These are phyloP conservation scores for Selaginella tamariscina DNA, from an alignment of 75 land plant genomes.

Conservation along the genomic window DNA sequence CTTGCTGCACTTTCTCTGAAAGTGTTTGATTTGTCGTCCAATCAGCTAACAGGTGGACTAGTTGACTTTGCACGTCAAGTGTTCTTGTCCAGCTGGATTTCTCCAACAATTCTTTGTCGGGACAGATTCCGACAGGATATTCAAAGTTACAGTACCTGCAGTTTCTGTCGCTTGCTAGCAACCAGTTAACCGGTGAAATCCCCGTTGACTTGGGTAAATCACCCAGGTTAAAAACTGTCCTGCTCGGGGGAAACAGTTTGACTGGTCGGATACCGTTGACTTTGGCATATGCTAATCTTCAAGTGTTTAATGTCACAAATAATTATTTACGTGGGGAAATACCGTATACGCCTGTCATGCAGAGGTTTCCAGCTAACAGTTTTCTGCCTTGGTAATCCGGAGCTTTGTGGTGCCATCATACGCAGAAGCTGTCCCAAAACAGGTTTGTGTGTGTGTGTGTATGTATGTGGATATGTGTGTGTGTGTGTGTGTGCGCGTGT, in stretches of 20 bases:
- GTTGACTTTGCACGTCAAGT: neutral
- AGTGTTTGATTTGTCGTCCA: neutral
- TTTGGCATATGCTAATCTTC: neutral
- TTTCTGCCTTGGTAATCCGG: neutral
- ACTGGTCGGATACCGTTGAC: slow-evolving; percentile 46
- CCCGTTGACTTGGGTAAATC: slow-evolving; percentile 42
- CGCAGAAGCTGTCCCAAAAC: neutral
- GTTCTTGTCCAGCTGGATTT: slow-evolving; percentile 47
- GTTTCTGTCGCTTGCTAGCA: slow-evolving; percentile 15
- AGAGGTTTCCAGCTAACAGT: neutral
- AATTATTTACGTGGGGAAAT: neutral
- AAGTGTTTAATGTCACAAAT: neutral
- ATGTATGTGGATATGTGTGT: too few relatives aligned
- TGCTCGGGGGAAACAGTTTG: slow-evolving; percentile 38
- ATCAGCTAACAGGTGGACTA: neutral
- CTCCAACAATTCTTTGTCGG: slow-evolving; percentile 37
- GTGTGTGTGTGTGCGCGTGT: too few relatives aligned
- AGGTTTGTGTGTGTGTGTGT: too few relatives aligned
- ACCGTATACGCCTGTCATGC: neutral
- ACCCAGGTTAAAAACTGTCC: slow-evolving; percentile 37
- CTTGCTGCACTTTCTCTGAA: neutral
- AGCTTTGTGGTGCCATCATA: neutral
- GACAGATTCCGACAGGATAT: slow-evolving; percentile 32
- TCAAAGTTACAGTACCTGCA: neutral
- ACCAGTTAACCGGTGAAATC: slow-evolving; percentile 41